Base-by-base conservation (phyloP, 768 basidiomycete species). In the Suillus placidus region DNA sequence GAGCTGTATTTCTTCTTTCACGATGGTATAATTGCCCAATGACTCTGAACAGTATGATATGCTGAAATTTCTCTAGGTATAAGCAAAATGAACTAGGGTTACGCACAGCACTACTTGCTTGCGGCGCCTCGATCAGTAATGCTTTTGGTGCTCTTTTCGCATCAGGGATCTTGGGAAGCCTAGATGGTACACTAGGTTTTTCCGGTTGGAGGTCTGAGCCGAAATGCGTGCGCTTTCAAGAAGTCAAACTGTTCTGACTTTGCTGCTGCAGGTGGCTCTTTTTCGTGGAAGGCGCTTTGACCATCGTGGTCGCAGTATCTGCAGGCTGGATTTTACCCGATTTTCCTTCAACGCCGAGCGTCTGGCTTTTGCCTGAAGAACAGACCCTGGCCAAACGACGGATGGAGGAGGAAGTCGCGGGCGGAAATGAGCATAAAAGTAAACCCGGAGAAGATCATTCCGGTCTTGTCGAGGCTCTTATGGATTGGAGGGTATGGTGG, bases 401-500 rank as follows among this genome's bases (percentile, higher is more conserved):
- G 16, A 85, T 92, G 84, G 77, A 78, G 40, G 90, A 90, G 70
- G 90, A 91, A 61, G 78, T 80, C 32, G 84, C 84, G 23, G 79
- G 85, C 26, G 80, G 82, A 9, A 85, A 87, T 64, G 77, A 82
- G 54, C 77, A 79, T 34, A 77, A 84, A 62, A 80, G 75, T 10
- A 82, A 83, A 66, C 65, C 54, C 30, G 51, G 68, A 71, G 62
- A 35, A 76, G 77, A 12, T 74, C 68, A 74, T n/a, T 75, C 77
- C 40, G 89, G 89, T 16, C 73, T 93, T 6, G 62, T 72, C 9
- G 72, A 88, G 69, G 88, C 91, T 18, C 40, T 92, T 62, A 80
- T 79, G 30, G 92, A 95, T 72, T 88, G 87, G 89, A 91, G 87
- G 76, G 88, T 94, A 38, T 94, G 92, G 89, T 90, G 86, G 85